A percentile compares a stretch with the other conserved stretches of the same genome.
Evolutionary conservation across 2,329 filamentous ascomycete genomes (phyloP).

Genomic region (Neurospora sp.): DNA sequence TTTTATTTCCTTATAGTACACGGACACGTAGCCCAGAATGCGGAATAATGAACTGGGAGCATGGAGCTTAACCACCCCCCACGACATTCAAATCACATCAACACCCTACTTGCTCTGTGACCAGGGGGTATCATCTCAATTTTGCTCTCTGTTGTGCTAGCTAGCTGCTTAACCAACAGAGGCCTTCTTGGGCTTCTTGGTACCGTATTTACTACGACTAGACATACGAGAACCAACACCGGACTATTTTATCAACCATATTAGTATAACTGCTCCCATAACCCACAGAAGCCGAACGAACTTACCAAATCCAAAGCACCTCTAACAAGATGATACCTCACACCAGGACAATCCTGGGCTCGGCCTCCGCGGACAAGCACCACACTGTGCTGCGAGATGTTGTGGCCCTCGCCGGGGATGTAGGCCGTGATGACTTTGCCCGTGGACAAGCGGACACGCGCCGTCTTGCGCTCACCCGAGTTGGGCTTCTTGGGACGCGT

Average conservation of each 20-base stretch:
- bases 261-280: too few relatives aligned
- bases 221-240: constrained; percentile 79
- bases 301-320: constrained; percentile 87
- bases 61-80: not conserved
- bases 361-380: constrained; percentile 90
- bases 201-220: constrained; percentile 91
- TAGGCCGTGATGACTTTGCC: constrained; percentile 85
- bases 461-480: constrained; percentile 92
- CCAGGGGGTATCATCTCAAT: not conserved
- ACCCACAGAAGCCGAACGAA: too few relatives aligned
- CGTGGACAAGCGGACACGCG: constrained; percentile 78
- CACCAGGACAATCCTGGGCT: constrained; percentile 95
- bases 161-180: constrained; percentile 32
- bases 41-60: not conserved
- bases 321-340: constrained; percentile 87
- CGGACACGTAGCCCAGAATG: not conserved
- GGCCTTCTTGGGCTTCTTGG: constrained; percentile 93
- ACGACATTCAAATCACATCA: not conserved
- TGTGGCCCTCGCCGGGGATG: constrained; percentile 96
- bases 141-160: not conserved
- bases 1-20: not conserved
- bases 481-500: constrained; percentile 98
- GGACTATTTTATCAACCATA: constrained; percentile 43
- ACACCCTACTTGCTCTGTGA: not conserved
- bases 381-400: constrained; percentile 97